Evolutionary conservation across 2,329 filamentous ascomycete species (phyloP).

Genomic region (Hymenoscyphus salicellus): DNA sequence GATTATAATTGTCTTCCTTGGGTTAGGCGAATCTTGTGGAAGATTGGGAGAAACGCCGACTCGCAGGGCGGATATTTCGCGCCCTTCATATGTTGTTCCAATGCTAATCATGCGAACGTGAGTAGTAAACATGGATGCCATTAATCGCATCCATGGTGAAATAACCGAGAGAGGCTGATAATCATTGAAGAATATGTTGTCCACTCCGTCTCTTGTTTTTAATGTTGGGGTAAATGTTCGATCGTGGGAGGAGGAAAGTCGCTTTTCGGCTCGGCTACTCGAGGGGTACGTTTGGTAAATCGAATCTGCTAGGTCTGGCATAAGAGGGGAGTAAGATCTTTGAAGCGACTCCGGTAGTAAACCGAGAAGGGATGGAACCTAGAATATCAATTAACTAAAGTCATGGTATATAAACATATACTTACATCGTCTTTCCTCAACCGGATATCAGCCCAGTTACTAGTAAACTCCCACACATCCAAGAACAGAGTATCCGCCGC

Average conservation of each 20-base stretch:
- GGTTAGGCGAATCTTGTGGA: conserved; percentile 42
- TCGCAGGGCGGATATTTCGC: conserved; percentile 78
- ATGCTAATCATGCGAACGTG: conserved; percentile 72
- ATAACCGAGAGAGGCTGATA: conserved; percentile 81
- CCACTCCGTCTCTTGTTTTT: conserved; percentile 38
- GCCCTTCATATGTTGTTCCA: conserved; percentile 83
- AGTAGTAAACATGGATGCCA: conserved; percentile 85
- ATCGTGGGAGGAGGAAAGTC: conserved; percentile 26
- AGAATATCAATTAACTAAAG: conserved; percentile 18
- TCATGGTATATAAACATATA: conserved; percentile 16
- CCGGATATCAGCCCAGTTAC: conserved; percentile 80
- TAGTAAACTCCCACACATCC: conserved; percentile 85
- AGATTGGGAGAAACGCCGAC: conserved; percentile 61
- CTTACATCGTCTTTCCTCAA: conserved; percentile 70
- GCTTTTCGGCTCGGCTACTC: conserved; percentile 23
- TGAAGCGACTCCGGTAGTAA: conserved; percentile 74
- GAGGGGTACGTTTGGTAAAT: conserved; percentile 70
- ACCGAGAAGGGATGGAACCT: conserved; percentile 70
- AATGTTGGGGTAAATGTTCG: conserved; percentile 35
- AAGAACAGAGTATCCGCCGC: conserved; percentile 74
- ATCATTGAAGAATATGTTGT: conserved; percentile 84
- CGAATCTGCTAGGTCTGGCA: conserved; percentile 74
- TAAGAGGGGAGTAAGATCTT: conserved; percentile 68
- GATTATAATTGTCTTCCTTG: conserved; percentile 74
- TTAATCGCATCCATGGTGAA: conserved; percentile 84